Percentiles rank a stretch among this genome's conserved stretches.
phyloP scores from a whole-genome alignment of 225 moss, liverwort and hornwort genomes.

The Physcomitrium patens region DNA sequence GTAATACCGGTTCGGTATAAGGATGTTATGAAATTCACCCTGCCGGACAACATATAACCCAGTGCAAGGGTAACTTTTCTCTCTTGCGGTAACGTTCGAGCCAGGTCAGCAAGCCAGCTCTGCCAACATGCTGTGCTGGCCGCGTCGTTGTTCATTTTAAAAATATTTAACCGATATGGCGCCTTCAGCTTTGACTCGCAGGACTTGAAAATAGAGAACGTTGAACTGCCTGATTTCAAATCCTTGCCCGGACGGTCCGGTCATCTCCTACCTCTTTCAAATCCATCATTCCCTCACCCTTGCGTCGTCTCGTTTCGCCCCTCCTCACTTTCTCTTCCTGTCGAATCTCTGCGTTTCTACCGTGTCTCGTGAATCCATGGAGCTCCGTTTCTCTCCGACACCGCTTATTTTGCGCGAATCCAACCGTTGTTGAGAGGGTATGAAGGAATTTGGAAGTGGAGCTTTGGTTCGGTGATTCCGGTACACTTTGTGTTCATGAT shows the following conservation, averaged over 20 bases:
- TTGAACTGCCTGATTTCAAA: slow-evolving; percentile 24
- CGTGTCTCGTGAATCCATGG: neutral
- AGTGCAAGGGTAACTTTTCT: no score
- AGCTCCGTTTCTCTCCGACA: neutral
- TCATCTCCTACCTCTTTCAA: slow-evolving; percentile 20
- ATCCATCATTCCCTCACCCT: neutral
- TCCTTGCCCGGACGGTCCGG: slow-evolving; percentile 13
- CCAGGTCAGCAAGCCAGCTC: no score
- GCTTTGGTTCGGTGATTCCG: neutral
- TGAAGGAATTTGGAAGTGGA: neutral
- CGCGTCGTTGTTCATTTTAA: no score
- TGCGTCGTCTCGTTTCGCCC: no score
- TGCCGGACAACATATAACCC: no score
- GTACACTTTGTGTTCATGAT: neutral
- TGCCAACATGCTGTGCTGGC: no score
- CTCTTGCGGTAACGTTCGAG: no score
- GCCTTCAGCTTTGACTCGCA: no score
- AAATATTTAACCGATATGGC: no score
- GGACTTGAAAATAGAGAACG: slow-evolving; percentile 27
- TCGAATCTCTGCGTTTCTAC: neutral
- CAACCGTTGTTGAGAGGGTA: neutral
- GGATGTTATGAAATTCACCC: no score
- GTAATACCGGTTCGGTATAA: no score
- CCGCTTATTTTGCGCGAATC: neutral
- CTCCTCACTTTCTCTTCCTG: neutral